phyloP scores from a whole-genome alignment of 805 yeast genomes.

The Kuraishia floccosa region DNA sequence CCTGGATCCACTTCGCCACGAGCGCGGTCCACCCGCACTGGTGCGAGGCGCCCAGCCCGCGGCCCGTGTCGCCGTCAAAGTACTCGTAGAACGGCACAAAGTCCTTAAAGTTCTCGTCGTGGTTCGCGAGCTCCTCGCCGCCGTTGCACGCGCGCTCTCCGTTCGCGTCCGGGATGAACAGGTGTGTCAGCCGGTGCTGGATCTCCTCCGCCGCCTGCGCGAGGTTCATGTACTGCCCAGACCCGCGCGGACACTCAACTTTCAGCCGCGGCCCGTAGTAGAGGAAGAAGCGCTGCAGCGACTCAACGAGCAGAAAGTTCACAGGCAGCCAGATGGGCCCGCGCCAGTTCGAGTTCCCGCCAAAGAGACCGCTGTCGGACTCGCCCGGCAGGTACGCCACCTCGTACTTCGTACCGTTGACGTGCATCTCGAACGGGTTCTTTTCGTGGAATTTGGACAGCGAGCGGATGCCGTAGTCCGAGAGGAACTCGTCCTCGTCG shows the following conservation, averaged over 20 bases:
- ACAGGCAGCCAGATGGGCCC: constrained; percentile 98
- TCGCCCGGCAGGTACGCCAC: constrained; percentile 81
- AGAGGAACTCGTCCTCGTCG: constrained; percentile 78
- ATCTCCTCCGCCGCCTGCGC: constrained; percentile 88
- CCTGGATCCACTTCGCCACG: constrained; percentile 85
- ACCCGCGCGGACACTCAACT: constrained; percentile 81
- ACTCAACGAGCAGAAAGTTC: constrained; percentile 75
- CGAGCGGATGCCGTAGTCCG: constrained; percentile 80
- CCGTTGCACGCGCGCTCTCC: constrained; percentile 70
- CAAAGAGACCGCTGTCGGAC: constrained; percentile 87
- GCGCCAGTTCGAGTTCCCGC: constrained; percentile 95
- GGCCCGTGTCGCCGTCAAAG: constrained; percentile 89
- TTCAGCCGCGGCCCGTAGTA: constrained; percentile 81
- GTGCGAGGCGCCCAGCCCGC: constrained; percentile 89
- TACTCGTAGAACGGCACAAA: constrained; percentile 75
- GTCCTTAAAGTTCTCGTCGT: constrained; percentile 65
- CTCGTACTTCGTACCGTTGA: constrained; percentile 58
- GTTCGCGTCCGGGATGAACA: constrained; percentile 58
- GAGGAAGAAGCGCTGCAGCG: constrained; percentile 75
- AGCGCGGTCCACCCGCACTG: constrained; percentile 96
- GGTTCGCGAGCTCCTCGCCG: constrained; percentile 37
- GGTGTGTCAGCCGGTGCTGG: constrained; percentile 72
- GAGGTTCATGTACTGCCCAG: constrained; percentile 63
- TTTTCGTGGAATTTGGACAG: constrained; percentile 77
- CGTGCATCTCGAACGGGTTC: constrained; percentile 77